These are phyloP conservation scores for Fusarium poae DNA, from an alignment of 2,329 filamentous ascomycete species.

Conservation along the genomic window DNA sequence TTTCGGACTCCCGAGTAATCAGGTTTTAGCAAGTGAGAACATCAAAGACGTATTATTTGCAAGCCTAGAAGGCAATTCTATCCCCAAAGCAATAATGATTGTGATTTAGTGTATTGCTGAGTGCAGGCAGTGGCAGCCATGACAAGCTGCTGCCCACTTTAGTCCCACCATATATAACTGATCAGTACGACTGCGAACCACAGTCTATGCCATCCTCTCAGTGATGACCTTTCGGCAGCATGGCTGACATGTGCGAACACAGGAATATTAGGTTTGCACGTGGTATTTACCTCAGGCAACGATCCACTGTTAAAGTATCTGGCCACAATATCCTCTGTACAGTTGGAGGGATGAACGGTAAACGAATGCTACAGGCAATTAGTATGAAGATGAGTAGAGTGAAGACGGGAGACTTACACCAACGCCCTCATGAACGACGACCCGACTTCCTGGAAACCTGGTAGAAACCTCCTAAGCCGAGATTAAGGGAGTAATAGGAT, in stretches of 20 bases:
- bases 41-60: not conserved
- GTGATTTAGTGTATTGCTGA: not conserved
- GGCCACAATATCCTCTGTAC: not conserved
- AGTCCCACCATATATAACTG: not conserved
- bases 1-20: not conserved
- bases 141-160: not conserved
- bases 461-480: slow-evolving; percentile 1
- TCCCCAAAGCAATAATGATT: not conserved
- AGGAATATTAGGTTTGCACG: not conserved
- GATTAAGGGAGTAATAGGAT: not conserved
- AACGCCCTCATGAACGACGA: slow-evolving; percentile 15
- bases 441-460: slow-evolving; percentile 9
- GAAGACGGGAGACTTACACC: not conserved
- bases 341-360: slow-evolving; percentile 4
- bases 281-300: slow-evolving; percentile 6
- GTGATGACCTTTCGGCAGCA: too few species aligned
- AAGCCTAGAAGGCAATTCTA: not conserved
- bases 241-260: not conserved
- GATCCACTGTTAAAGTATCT: slow-evolving; percentile 9
- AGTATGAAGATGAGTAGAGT: not conserved
- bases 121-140: not conserved
- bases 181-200: not conserved
- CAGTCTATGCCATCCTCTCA: not conserved
- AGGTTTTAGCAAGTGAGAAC: not conserved
- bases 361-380: not conserved